Evolutionary conservation across 306 rosid genomes (phyloP).

Genomic region (Lathyrus aphaca): DNA sequence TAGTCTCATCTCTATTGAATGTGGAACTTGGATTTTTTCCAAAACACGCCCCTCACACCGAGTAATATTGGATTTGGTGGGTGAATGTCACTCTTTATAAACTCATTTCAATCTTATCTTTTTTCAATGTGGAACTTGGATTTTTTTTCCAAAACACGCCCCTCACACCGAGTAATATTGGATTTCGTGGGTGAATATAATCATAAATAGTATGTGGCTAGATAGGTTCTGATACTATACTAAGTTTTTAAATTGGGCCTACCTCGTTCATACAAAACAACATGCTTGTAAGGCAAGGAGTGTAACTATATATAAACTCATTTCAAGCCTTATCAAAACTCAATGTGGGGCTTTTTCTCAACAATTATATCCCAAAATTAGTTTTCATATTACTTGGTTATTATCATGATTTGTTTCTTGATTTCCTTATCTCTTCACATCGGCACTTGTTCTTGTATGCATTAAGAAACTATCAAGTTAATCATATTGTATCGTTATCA

Average conservation of each 20-base stretch:
- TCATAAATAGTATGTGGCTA: too few relatives aligned
- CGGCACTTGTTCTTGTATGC: neutral
- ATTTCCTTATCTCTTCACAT: neutral
- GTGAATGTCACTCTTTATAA: neutral
- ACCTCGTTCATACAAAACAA: neutral
- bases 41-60: too few relatives aligned
- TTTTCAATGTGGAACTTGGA: neutral
- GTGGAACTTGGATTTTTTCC: neutral
- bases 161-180: too few relatives aligned
- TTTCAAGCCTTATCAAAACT: neutral
- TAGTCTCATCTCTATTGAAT: neutral
- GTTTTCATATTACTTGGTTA: neutral
- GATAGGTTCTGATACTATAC: neutral
- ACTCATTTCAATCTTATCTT: neutral
- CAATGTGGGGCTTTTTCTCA: neutral
- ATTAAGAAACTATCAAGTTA: neutral
- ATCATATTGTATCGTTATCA: neutral
- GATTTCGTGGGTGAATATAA: too few relatives aligned
- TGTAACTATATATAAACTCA: neutral
- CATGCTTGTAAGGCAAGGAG: neutral
- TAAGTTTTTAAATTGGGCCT: neutral
- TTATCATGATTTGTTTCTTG: neutral
- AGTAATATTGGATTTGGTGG: too few relatives aligned
- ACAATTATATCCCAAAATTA: neutral
- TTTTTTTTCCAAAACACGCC: too few relatives aligned